Percentiles rank a stretch among this genome's conserved stretches.
These are phyloP conservation scores for Aspergillus sp. DNA, from an alignment of 2,329 filamentous ascomycete genomes.

Conservation along the genomic window DNA sequence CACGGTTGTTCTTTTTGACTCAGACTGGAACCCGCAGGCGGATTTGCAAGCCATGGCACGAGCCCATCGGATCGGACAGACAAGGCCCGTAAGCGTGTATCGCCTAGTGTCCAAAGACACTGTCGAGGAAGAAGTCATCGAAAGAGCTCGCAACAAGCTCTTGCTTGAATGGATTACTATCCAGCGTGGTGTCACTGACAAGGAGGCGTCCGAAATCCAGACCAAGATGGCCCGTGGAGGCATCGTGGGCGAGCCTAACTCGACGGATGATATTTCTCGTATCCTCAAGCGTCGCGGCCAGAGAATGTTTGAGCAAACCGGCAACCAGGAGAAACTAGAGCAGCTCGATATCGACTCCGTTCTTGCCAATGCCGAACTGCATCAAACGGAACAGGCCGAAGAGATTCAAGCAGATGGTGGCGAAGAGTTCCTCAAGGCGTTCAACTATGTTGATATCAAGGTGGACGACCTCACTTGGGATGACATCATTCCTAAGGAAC, in stretches of 20 bases:
- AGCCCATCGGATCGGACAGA: conserved; percentile 95
- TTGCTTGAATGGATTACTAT: conserved; percentile 97
- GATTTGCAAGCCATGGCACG: conserved; percentile 98
- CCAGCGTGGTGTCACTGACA: conserved; percentile 92
- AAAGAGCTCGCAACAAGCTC: conserved; percentile 93
- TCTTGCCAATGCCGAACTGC: conserved; percentile 91
- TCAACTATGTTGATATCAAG: conserved; percentile 95
- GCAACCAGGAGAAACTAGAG: conserved; percentile 93
- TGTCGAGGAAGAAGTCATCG: conserved; percentile 94
- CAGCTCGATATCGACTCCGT: conserved; percentile 97
- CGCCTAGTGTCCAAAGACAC: conserved; percentile 96
- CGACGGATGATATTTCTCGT: conserved; percentile 88
- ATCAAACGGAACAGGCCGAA: conserved; percentile 91
- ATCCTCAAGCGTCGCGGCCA: conserved; percentile 97
- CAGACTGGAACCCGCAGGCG: conserved; percentile 93
- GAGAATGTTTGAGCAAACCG: conserved; percentile 96
- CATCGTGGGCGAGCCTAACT: conserved; percentile 68
- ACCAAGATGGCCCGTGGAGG: conserved; percentile 65
- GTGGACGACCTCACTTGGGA: conserved; percentile 92
- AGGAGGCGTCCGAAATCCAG: conserved; percentile 76
- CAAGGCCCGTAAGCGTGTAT: conserved; percentile 92
- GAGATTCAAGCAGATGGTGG: conserved; percentile 92
- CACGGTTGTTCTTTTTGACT: conserved; percentile 96
- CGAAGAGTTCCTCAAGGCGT: conserved; percentile 85
- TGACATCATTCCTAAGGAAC: conserved; percentile 91